phyloP scores from a whole-genome alignment of 371 early-diverging fungal genomes.

The Syncephalastrum monosporum region DNA sequence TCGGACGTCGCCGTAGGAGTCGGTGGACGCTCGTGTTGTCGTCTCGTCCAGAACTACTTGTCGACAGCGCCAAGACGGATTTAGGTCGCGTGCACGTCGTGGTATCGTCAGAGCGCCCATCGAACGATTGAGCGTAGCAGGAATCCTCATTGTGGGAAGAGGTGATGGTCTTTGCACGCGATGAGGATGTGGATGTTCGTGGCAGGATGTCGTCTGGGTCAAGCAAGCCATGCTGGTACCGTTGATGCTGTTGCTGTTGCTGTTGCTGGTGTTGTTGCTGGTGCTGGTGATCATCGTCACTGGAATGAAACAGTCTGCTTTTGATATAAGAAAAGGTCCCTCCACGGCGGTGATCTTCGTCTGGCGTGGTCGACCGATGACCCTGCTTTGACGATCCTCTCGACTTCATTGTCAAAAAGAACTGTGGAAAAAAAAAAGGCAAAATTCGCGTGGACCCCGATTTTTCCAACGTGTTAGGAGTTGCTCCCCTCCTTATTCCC shows the following conservation, averaged over 20 bases:
- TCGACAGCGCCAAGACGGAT: too few relatives aligned
- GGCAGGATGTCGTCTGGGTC: slow-evolving; percentile 1
- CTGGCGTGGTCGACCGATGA: slow-evolving; percentile 10
- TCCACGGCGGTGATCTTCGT: slow-evolving; percentile 7
- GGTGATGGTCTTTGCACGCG: slow-evolving; percentile 5
- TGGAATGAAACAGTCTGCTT: slow-evolving; percentile 22
- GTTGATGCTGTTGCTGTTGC: slow-evolving; percentile 1
- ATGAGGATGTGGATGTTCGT: slow-evolving; percentile 5
- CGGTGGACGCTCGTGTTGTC: not conserved
- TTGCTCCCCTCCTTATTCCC: too few relatives aligned
- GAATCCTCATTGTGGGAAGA: not conserved
- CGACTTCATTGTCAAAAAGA: slow-evolving; percentile 16
- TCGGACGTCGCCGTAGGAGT: not conserved
- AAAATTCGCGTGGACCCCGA: not conserved
- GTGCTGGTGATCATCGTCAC: not conserved
- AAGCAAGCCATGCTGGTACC: not conserved
- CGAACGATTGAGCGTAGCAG: not conserved
- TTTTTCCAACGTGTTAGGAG: too few relatives aligned
- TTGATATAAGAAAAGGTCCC: slow-evolving; percentile 26
- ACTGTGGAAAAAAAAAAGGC: slow-evolving; percentile 12
- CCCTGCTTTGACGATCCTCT: slow-evolving; percentile 11
- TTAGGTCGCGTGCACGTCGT: not conserved
- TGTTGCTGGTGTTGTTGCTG: not conserved
- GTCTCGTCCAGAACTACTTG: too few relatives aligned
- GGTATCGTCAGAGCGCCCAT: slow-evolving; percentile 2